These are phyloP conservation scores for Crucibulum laeve DNA, from an alignment of 768 basidiomycete genomes.

Conservation along the genomic window DNA sequence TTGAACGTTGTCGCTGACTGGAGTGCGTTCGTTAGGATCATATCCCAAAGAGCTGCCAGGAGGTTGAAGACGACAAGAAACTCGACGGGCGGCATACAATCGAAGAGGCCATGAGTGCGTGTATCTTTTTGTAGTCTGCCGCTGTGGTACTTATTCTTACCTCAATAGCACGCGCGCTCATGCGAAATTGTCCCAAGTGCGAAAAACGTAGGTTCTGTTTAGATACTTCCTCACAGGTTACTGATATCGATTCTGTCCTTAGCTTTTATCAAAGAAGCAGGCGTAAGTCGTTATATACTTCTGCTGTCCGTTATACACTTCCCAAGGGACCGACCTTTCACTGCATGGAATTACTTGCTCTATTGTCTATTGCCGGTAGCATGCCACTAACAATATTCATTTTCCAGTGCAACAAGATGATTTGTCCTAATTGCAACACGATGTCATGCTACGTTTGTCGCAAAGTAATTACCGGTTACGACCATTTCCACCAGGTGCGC, in stretches of 20 bases:
- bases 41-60: constrained; percentile 77
- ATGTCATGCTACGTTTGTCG: constrained; percentile 86
- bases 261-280: constrained; percentile 79
- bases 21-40: constrained; percentile 59
- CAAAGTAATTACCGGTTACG: constrained; percentile 66
- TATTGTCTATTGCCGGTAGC: neutral
- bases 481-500: constrained; percentile 61
- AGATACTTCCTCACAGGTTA: neutral
- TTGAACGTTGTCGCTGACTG: constrained; percentile 4
- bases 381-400: constrained; percentile 4
- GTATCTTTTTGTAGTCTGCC: neutral
- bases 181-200: constrained; percentile 88
- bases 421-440: constrained; percentile 65
- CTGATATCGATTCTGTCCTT: constrained; percentile 4
- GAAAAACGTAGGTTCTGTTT: constrained; percentile 51
- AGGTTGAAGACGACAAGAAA: constrained; percentile 70
- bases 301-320: too few relatives aligned
- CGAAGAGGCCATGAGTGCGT: constrained; percentile 91
- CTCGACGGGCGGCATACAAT: constrained; percentile 73
- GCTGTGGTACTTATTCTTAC: constrained; percentile 3
- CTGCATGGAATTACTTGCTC: too few relatives aligned
- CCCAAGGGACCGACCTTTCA: too few relatives aligned
- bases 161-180: constrained; percentile 64
- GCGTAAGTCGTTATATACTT: too few relatives aligned
- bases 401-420: constrained; percentile 88